phyloP scores from a whole-genome alignment of 2,329 filamentous ascomycete genomes.

The Pseudonectria foliicola region DNA sequence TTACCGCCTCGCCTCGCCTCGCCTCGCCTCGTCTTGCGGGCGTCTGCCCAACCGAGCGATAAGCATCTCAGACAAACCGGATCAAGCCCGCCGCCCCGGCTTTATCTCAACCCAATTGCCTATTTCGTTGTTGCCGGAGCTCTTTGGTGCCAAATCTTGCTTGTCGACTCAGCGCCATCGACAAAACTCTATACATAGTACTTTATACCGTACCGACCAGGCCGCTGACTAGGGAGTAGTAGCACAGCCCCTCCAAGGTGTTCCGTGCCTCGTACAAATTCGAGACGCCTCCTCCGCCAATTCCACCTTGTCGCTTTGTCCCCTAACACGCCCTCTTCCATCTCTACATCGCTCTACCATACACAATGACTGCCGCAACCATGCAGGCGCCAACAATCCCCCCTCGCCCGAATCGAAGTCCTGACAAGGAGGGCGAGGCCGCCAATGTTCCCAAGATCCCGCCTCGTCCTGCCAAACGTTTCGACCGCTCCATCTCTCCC shows the following conservation, averaged over 20 bases:
- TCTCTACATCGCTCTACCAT: constrained; percentile 13
- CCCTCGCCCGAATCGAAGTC: constrained; percentile 46
- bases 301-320: constrained; percentile 1
- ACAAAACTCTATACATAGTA: constrained; percentile 13
- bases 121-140: background rate
- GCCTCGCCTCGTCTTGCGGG: too few relatives aligned
- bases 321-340: background rate
- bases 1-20: too few relatives aligned
- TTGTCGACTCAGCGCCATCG: constrained; percentile 6
- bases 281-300: constrained; percentile 4
- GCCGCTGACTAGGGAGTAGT: constrained; percentile 1
- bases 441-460: constrained; percentile 60
- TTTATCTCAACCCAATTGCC: too few relatives aligned
- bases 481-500: constrained; percentile 71
- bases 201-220: too few relatives aligned
- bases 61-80: too few relatives aligned
- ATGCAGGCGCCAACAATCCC: constrained; percentile 49
- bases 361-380: constrained; percentile 42
- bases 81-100: too few relatives aligned
- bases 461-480: constrained; percentile 68
- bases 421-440: constrained; percentile 36
- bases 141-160: background rate
- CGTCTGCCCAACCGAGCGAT: too few relatives aligned
- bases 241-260: constrained; percentile 1
- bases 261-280: constrained; percentile 10